Evolutionary conservation across 2,329 filamentous ascomycete species (phyloP).

Genomic region (Immersiporthe knoxdaviesiana): DNA sequence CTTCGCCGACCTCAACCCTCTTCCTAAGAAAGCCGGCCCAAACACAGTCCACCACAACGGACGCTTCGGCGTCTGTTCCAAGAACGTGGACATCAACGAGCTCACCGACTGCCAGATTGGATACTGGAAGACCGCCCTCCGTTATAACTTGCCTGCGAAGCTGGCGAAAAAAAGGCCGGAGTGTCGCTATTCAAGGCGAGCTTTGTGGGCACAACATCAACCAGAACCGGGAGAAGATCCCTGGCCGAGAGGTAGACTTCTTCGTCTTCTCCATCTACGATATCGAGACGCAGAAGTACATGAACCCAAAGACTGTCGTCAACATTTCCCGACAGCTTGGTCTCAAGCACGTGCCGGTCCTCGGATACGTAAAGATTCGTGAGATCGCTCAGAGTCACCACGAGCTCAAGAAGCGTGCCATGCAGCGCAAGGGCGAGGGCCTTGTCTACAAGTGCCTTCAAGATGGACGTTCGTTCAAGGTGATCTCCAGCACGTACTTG

Average conservation of each 20-base stretch:
- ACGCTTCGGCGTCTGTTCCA: constrained; percentile 40
- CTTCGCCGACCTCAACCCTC: constrained; percentile 27
- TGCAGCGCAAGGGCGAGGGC: constrained; percentile 33
- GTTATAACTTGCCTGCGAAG: constrained; percentile 32
- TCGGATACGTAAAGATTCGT: constrained; percentile 33
- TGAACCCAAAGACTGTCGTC: constrained; percentile 37
- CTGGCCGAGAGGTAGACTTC: constrained; percentile 35
- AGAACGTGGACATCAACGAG: constrained; percentile 35
- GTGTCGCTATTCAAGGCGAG: constrained; percentile 40
- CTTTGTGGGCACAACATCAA: constrained; percentile 37
- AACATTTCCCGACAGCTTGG: constrained; percentile 35
- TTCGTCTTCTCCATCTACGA: constrained; percentile 42
- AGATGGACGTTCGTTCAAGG: constrained; percentile 37
- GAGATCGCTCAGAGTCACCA: constrained; percentile 31
- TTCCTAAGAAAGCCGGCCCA: constrained; percentile 25
- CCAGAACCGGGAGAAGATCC: constrained; percentile 37
- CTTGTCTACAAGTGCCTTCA: constrained; percentile 36
- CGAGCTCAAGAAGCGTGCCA: constrained; percentile 33
- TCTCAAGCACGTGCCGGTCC: constrained; percentile 40
- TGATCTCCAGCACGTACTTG: constrained; percentile 33
- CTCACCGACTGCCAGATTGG: background rate
- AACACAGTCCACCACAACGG: constrained; percentile 33
- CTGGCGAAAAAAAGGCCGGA: constrained; percentile 31
- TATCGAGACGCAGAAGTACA: constrained; percentile 36
- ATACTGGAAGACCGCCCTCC: constrained; percentile 36